Base-by-base conservation (phyloP, 352 stramenopile genomes). In the Phytophthora europaea region DNA sequence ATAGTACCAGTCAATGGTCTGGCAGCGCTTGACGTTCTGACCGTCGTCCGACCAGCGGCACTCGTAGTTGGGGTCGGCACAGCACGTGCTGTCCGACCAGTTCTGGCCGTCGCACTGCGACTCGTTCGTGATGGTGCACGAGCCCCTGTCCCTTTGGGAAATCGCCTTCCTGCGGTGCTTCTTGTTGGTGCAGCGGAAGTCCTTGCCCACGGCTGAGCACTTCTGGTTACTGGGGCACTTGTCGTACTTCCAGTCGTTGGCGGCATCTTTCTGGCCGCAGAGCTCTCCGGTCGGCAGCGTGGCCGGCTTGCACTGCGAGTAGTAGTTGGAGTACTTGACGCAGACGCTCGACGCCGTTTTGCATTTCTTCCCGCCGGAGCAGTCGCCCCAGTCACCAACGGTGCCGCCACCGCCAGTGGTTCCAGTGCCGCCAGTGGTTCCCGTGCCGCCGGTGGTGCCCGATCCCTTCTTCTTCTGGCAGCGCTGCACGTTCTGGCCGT, bases 81-180 rank as follows among this genome's bases (percentile, higher is more conserved):
- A 79, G 67, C 73, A 79, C 0, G 57, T 73, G 58, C 74, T 81
- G 2, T 57, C 58, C 6, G 60, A 63, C 74, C 74, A 81, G 74
- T 78, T 76, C 54, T 81, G 65, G 2, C 74, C 74, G 31, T 81
- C 53, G 36, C 75, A 81, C 34, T 81, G 75, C 1, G 75, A 81
- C 61, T 81, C 70, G 62, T 72, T 76, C 7, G 51, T 68, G 52
- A 81, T 81, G 18, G 75, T 79, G 54, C 75, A 81, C 2, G 36
- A 56, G 8, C 7, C 10, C 45, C 45, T 9, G 18, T 51, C 15
- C 43, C n/a, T 51, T 10, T 51, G 15, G 13, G 43, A 2, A 12
- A n/a, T 51, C 55, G 48, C 51, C 40, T 71, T 65, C 33, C 70
- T 61, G 18, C 73, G 57, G 13, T 69, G 67, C 57, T 79, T 73